Conservation (phyloP, 2,329 filamentous ascomycete genomes). For the Penicillium sumatraense region DNA sequence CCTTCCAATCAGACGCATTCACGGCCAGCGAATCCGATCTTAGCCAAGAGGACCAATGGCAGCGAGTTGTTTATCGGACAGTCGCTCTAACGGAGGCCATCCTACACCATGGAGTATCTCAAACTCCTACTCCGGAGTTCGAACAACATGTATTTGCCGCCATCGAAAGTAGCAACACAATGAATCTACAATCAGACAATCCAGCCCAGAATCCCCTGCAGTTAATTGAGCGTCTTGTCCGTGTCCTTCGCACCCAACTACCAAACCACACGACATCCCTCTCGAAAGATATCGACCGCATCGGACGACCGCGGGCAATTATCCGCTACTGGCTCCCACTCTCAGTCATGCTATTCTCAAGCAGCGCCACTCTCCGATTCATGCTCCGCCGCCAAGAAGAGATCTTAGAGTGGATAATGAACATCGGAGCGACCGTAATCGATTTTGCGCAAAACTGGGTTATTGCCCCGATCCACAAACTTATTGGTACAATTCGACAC, state of each 20-base stretch:
- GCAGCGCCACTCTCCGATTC: constrained; percentile 82
- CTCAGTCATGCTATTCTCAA: constrained; percentile 73
- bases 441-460: constrained; percentile 99
- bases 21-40: constrained; percentile 51
- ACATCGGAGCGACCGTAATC: constrained; percentile 75
- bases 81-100: constrained; percentile 87
- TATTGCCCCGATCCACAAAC: constrained; percentile 77
- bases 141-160: constrained; percentile 60
- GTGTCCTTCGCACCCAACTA: constrained; percentile 70
- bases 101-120: constrained; percentile 70
- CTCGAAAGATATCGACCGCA: constrained; percentile 59
- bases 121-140: constrained; percentile 59
- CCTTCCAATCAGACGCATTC: constrained; percentile 65
- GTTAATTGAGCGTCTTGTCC: constrained; percentile 42
- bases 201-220: constrained; percentile 47
- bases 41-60: constrained; percentile 63
- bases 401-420: constrained; percentile 77
- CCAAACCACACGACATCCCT: constrained; percentile 68
- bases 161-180: constrained; percentile 67
- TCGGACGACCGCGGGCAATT: constrained; percentile 75
- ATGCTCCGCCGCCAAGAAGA: constrained; percentile 75
- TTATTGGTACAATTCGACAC: constrained; percentile 91
- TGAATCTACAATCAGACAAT: constrained; percentile 43
- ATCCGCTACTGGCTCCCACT: constrained; percentile 89
- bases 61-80: constrained; percentile 76